Evolutionary conservation across 1,284 basidiomycete species (phyloP), one percentile per base, ranked within the genome.

Genomic region (Pterulicium gracile): DNA sequence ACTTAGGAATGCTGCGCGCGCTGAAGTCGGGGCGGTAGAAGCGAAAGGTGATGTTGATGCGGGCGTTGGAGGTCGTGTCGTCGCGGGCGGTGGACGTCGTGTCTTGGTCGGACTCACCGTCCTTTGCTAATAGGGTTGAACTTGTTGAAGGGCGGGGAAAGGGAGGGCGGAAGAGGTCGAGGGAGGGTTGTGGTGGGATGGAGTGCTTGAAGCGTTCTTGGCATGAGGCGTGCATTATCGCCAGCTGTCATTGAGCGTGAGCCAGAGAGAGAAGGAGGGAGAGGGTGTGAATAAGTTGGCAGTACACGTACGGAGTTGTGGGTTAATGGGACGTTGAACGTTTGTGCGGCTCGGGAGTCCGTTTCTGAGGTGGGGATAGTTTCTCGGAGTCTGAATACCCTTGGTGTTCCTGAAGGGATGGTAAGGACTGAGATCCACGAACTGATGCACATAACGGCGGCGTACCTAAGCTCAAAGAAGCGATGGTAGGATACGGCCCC

Each of bases 401-500:
- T 70, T 41, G 75, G 70, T 0, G 84, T 82, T 3, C 85, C 84
- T 86, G 49, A n/a, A 47, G 13, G 18, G 21, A 27, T 36, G 44
- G 50, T n/a, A 39, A 15, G 24, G n/a, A 43, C 47, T 40, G n/a
- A 54, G 50, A 39, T 20, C 14, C 46, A 42, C 35, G 34, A 17
- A 14, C 18, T 39, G 14, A 14, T 13, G 50, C 46, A 57, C 45
- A 15, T 41, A 49, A 39, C 27, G 50, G 47, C 0, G 4, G 60
- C 69, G 52, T 61, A 73, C 92, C 92, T n/a, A 97, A 77, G 52
- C 90, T 93, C 36, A 97, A 63, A 4, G 89, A 93, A 4, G 92
- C 93, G 54, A 97, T 96, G 0, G 93, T 95, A 1, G 89, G 80
- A 60, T 86, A 92, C 3, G 93, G 93, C 1, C 93, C 93, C 10